Percentiles rank a stretch among this genome's conserved stretches.
Conservation (phyloP, 441 rosid species). For the Capsella rubella region DNA sequence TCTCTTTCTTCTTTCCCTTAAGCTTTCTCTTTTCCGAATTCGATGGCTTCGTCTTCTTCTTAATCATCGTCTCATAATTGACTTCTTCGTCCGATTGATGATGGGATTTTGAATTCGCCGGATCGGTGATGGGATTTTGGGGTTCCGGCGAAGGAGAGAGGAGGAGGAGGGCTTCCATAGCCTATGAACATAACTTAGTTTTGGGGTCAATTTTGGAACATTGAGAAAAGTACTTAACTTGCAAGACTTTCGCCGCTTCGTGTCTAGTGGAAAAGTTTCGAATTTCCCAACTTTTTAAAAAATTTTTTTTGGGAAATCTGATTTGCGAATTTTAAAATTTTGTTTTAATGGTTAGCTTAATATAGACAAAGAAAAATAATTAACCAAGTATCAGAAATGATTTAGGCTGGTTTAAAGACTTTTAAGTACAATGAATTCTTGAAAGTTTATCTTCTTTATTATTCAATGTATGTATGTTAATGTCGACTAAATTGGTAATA, state of each 20-base stretch:
- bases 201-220: constrained; percentile 41
- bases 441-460: not conserved
- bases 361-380: not conserved
- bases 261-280: constrained; percentile 1
- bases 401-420: not conserved
- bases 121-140: constrained; percentile 24
- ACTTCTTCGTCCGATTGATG: constrained; percentile 11
- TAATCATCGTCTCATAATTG: constrained; percentile 24
- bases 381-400: not conserved
- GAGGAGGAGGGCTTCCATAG: constrained; percentile 38
- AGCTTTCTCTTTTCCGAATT: constrained; percentile 38
- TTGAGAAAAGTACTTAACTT: constrained; percentile 29
- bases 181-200: not conserved
- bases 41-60: constrained; percentile 44
- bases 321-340: not conserved
- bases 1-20: constrained; percentile 50
- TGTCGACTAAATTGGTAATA: not conserved
- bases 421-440: constrained; percentile 23
- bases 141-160: constrained; percentile 40
- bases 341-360: constrained; percentile 2
- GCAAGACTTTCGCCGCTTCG: constrained; percentile 31
- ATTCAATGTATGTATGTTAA: not conserved
- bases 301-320: not conserved
- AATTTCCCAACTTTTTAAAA: constrained; percentile 12
- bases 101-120: constrained; percentile 24